Conservation (phyloP, 176 grass and related monocot genomes). For the Bothriochloa decipiens region DNA sequence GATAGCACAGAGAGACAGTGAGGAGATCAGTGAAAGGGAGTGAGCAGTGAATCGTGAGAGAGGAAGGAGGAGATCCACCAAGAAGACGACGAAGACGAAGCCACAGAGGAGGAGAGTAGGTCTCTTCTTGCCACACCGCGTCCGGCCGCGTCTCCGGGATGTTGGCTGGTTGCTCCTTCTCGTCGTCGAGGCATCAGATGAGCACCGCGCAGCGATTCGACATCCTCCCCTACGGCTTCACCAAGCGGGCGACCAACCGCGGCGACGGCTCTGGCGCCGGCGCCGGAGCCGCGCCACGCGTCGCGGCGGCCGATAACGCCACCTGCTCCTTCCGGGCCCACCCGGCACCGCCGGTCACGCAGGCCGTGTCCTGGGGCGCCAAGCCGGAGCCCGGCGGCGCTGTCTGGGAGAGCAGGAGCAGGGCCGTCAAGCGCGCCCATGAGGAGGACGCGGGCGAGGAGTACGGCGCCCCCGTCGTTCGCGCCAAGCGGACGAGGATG, state of each 20-base stretch:
- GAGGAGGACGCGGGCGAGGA: constrained; percentile 61
- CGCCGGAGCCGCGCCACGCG: constrained; percentile 51
- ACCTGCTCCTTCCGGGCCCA: constrained; percentile 71
- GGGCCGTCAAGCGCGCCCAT: constrained; percentile 68
- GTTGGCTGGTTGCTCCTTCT: constrained; percentile 96
- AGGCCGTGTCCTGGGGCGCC: constrained; percentile 56
- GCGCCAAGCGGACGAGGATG: constrained; percentile 73
- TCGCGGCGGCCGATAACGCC: constrained; percentile 30
- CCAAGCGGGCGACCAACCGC: constrained; percentile 43
- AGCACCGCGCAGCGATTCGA: constrained; percentile 80
- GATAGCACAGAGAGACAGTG: constrained; percentile 28
- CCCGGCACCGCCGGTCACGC: constrained; percentile 52
- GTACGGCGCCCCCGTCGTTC: constrained; percentile 48
- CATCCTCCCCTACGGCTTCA: constrained; percentile 78
- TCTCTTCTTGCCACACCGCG: constrained; percentile 26
- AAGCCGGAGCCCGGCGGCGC: constrained; percentile 50
- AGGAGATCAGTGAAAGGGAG: not conserved
- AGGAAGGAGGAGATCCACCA: not conserved
- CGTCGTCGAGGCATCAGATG: constrained; percentile 89
- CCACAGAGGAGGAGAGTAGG: not conserved
- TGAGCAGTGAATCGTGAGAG: not conserved
- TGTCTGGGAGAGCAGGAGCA: constrained; percentile 40
- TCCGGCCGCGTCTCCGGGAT: constrained; percentile 57
- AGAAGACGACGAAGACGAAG: not conserved
- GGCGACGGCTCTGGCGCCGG: constrained; percentile 31